These are phyloP conservation scores for Knoxia roxburghii DNA, from an alignment of 257 asterid species.

Conservation along the genomic window DNA sequence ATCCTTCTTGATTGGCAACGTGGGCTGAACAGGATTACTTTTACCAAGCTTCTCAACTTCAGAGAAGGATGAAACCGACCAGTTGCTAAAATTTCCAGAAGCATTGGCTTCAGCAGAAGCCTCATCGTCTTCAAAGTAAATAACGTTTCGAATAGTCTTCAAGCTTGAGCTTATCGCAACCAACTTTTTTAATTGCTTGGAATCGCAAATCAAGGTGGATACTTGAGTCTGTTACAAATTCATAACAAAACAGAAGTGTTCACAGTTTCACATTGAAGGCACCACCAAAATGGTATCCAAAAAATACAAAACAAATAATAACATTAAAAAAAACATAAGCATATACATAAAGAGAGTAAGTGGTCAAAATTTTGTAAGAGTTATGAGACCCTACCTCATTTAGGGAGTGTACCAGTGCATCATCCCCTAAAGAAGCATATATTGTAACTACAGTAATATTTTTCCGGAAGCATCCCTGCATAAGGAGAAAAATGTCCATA, in stretches of 20 bases:
- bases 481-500: constrained; percentile 14
- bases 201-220: constrained; percentile 75
- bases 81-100: constrained; percentile 33
- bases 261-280: constrained; percentile 2
- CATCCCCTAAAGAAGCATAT: constrained; percentile 85
- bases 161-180: constrained; percentile 54
- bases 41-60: constrained; percentile 79
- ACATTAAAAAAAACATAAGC: not conserved
- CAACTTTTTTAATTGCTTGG: constrained; percentile 72
- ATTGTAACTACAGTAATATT: constrained; percentile 81
- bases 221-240: constrained; percentile 68
- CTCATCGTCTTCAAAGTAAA: constrained; percentile 63
- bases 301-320: not conserved
- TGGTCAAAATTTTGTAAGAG: not conserved
- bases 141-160: constrained; percentile 47
- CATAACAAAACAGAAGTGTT: constrained; percentile 18
- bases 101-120: constrained; percentile 33
- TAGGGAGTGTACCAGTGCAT: constrained; percentile 74
- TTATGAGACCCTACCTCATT: constrained; percentile 56
- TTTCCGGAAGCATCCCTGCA: constrained; percentile 86
- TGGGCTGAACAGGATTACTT: constrained; percentile 45
- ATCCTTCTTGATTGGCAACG: constrained; percentile 66
- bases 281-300: not conserved
- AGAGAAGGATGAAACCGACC: constrained; percentile 56
- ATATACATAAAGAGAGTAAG: not conserved